phyloP scores from a whole-genome alignment of 441 rosid genomes.

The Aquilaria agallochum region DNA sequence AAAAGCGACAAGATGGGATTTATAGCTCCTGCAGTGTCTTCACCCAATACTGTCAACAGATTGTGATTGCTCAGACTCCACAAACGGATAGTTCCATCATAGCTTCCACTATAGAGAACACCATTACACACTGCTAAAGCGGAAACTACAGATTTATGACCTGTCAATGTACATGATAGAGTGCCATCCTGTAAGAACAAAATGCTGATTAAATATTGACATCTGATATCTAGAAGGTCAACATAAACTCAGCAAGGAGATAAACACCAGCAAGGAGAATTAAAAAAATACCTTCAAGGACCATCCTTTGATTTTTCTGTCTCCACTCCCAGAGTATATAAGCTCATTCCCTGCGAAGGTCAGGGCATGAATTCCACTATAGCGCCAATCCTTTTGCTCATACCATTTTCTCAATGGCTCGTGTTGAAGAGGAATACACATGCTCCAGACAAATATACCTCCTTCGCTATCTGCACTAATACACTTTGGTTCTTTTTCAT shows the following conservation, averaged over 20 bases:
- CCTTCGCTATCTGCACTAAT: constrained; percentile 86
- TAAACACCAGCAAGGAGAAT: constrained; percentile 5
- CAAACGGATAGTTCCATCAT: constrained; percentile 87
- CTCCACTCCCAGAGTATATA: constrained; percentile 91
- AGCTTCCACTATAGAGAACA: constrained; percentile 86
- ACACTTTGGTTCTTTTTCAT: constrained; percentile 65
- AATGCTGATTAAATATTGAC: constrained; percentile 2
- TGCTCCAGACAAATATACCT: constrained; percentile 79
- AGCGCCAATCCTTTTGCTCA: constrained; percentile 93
- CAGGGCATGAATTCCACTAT: constrained; percentile 82
- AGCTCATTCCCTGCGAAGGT: constrained; percentile 53
- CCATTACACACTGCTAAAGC: constrained; percentile 52
- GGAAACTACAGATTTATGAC: constrained; percentile 90
- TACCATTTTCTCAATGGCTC: constrained; percentile 75
- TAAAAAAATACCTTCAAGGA: constrained; percentile 49
- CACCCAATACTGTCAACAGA: constrained; percentile 69
- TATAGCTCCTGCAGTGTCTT: constrained; percentile 43
- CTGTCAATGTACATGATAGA: constrained; percentile 64
- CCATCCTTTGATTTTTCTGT: constrained; percentile 88
- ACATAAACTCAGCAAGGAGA: not conserved
- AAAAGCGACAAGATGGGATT: constrained; percentile 57
- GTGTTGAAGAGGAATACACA: constrained; percentile 43
- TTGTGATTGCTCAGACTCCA: constrained; percentile 86
- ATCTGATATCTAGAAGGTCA: constrained; percentile 9
- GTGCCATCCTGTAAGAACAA: constrained; percentile 53